A percentile compares a stretch with the other conserved stretches of the same genome.
Conservation (phyloP, 192 early-diverging fungal genomes). For the Paraglomus occultum region DNA sequence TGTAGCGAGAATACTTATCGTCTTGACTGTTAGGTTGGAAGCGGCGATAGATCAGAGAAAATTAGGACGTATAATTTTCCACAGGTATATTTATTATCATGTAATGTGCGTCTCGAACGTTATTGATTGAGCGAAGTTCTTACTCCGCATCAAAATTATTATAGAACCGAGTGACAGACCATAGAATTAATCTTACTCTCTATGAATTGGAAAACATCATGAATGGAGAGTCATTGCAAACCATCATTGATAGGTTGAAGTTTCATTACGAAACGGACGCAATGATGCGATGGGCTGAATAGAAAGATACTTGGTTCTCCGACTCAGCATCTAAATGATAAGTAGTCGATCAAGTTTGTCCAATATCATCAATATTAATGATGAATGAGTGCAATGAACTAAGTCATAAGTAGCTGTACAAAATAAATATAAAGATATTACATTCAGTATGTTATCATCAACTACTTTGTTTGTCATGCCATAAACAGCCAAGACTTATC, state of each 20-base stretch:
- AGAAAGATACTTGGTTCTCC: background rate
- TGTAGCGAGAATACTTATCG: too few species aligned
- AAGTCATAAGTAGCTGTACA: too few species aligned
- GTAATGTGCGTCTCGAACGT: background rate
- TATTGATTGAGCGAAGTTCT: background rate
- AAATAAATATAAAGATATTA: too few species aligned
- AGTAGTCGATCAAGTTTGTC: too few species aligned
- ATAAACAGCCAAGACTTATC: too few species aligned
- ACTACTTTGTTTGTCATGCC: too few species aligned
- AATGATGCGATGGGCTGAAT: conserved; percentile 6
- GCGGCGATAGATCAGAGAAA: conserved; percentile 77
- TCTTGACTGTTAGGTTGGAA: conserved; percentile 41
- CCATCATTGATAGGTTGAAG: conserved; percentile 41
- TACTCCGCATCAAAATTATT: background rate
- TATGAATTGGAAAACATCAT: conserved; percentile 68
- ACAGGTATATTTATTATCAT: conserved; percentile 44
- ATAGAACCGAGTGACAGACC: conserved; percentile 75
- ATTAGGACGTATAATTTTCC: conserved; percentile 82
- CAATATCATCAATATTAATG: too few species aligned
- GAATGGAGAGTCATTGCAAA: conserved; percentile 50
- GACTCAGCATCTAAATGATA: too few species aligned
- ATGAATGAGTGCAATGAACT: too few species aligned
- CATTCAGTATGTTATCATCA: too few species aligned
- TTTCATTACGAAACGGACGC: conserved; percentile 37
- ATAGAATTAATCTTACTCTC: conserved; percentile 72